phyloP scores from a whole-genome alignment of 2,329 filamentous ascomycete species.

The Pestalotiopsis fici region DNA sequence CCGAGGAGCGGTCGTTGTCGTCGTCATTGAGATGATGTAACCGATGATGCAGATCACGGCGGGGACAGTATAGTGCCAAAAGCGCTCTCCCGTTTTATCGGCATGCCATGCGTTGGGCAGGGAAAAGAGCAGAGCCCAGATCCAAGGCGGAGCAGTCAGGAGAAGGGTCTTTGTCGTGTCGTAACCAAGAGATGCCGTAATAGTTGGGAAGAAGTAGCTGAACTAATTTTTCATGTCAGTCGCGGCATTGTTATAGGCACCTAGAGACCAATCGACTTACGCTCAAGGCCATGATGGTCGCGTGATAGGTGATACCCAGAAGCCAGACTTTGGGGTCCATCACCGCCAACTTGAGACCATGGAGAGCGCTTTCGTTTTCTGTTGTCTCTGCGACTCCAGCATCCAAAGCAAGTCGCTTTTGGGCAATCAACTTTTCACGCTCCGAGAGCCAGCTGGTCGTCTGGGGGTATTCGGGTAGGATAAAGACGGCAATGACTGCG shows the following conservation, averaged over 20 bases:
- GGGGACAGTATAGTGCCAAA: background rate
- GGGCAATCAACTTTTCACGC: conserved; percentile 20
- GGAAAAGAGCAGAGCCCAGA: background rate
- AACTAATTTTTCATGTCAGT: conserved; percentile 11
- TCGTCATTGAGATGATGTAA: conserved; percentile 6
- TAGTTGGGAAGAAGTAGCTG: conserved; percentile 7
- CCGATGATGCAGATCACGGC: conserved; percentile 1
- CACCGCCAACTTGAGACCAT: conserved; percentile 30
- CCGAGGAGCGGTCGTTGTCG: background rate
- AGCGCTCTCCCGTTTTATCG: conserved; percentile 1
- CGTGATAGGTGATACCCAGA: conserved; percentile 32
- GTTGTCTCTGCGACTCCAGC: conserved; percentile 21
- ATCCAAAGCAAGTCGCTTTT: conserved; percentile 21
- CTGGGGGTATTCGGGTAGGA: conserved; percentile 20
- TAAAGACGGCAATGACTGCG: conserved; percentile 15
- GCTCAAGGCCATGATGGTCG: conserved; percentile 7
- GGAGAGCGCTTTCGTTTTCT: conserved; percentile 24
- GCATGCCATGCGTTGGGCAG: background rate
- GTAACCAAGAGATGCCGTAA: background rate
- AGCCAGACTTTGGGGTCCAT: conserved; percentile 36
- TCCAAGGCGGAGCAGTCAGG: conserved; percentile 1
- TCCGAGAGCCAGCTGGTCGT: conserved; percentile 18
- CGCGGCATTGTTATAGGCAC: conserved; percentile 9
- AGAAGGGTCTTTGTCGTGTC: conserved; percentile 4
- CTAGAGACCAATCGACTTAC: conserved; percentile 24